Evolutionary conservation across 805 yeast genomes (phyloP).

Genomic region (Nakazawaea ambrosiae): DNA sequence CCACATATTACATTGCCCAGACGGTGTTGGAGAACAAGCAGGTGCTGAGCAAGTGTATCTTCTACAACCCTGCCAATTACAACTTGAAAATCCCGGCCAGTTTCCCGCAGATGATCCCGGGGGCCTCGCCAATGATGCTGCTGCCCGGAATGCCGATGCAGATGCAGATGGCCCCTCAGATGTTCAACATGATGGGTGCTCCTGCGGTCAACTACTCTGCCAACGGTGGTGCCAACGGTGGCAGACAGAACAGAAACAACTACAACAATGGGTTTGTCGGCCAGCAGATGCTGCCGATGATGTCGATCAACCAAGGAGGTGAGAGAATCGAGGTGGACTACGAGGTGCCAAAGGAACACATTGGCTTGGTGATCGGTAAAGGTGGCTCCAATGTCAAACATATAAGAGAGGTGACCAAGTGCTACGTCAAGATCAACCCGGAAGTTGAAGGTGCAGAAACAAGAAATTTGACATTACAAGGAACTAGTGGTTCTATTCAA

Average conservation of each 20-base stretch:
- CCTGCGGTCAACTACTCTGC: not conserved
- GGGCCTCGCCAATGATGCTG: conserved; percentile 5
- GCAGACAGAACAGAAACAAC: conserved; percentile 9
- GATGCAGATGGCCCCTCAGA: conserved; percentile 10
- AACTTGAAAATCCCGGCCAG: conserved; percentile 21
- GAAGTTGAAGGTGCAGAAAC: conserved; percentile 49
- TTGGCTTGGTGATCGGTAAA: conserved; percentile 82
- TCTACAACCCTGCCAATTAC: conserved; percentile 50
- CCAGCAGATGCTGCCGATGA: conserved; percentile 12
- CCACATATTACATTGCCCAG: conserved; percentile 66
- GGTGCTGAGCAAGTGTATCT: conserved; percentile 47
- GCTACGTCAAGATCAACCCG: conserved; percentile 65
- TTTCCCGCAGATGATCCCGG: conserved; percentile 14
- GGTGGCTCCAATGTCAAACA: conserved; percentile 80
- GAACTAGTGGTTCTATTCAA: conserved; percentile 61
- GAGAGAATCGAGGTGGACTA: conserved; percentile 63
- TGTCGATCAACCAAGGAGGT: conserved; percentile 17
- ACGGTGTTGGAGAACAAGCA: conserved; percentile 57
- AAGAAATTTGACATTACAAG: conserved; percentile 61
- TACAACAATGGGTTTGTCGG: conserved; percentile 12
- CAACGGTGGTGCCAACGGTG: conserved; percentile 16
- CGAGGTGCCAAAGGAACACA: conserved; percentile 67
- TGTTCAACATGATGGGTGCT: conserved; percentile 12
- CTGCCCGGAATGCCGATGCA: conserved; percentile 9
- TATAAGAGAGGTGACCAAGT: conserved; percentile 67